phyloP scores from a whole-genome alignment of 495 filamentous ascomycete genomes.

The Emericellopsis terricola region DNA sequence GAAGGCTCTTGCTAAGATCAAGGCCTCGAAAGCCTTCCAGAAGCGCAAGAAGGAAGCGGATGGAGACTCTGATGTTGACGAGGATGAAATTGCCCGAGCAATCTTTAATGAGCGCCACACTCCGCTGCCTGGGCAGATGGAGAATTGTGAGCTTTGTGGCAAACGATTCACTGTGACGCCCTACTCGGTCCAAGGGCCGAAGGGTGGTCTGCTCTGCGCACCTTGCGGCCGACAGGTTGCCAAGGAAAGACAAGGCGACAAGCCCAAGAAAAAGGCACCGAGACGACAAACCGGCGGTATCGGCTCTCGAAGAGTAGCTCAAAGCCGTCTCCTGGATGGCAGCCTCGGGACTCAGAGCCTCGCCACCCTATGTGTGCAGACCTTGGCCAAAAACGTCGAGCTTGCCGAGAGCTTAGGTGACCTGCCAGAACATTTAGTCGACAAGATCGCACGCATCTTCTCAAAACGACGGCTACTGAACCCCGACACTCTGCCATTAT shows the following conservation, averaged over 20 bases:
- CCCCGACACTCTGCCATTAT: constrained; percentile 51
- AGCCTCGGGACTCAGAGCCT: constrained; percentile 52
- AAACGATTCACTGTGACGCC: constrained; percentile 89
- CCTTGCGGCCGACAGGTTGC: constrained; percentile 67
- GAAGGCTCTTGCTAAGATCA: constrained; percentile 53
- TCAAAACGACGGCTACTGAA: constrained; percentile 62
- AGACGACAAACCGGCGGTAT: constrained; percentile 21
- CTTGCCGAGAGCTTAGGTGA: constrained; percentile 75
- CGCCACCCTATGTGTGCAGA: constrained; percentile 66
- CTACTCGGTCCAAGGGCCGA: constrained; percentile 66
- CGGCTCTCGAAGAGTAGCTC: constrained; percentile 42
- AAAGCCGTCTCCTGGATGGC: constrained; percentile 68
- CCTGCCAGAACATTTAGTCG: constrained; percentile 44
- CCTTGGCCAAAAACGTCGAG: constrained; percentile 63
- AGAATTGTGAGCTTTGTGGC: constrained; percentile 69
- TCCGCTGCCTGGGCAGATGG: constrained; percentile 69
- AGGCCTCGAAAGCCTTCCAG: constrained; percentile 61
- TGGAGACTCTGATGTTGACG: constrained; percentile 22
- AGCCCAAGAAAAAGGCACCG: constrained; percentile 36
- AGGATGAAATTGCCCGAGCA: constrained; percentile 30
- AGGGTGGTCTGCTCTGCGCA: constrained; percentile 67
- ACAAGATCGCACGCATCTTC: constrained; percentile 62
- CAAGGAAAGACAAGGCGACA: constrained; percentile 43
- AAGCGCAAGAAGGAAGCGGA: constrained; percentile 35
- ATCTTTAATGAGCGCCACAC: constrained; percentile 41